phyloP scores from a whole-genome alignment of 441 rosid species.

The Gossypium trilobum region DNA sequence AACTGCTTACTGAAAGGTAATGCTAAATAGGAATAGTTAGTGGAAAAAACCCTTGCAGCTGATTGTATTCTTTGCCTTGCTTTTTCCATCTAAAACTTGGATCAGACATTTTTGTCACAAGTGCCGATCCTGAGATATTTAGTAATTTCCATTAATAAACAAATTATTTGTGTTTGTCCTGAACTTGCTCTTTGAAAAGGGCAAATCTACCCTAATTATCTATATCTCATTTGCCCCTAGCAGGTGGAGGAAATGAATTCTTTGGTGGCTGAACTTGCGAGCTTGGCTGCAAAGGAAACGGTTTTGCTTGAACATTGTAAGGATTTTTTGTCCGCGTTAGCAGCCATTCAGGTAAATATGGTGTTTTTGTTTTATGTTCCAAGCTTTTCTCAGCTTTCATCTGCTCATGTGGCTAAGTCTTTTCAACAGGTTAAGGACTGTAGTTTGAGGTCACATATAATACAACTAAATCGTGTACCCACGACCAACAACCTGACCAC shows the following conservation, averaged over 20 bases:
- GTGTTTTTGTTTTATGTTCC: background rate
- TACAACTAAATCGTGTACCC: conserved; percentile 39
- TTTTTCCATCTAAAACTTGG: background rate
- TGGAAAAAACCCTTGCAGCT: background rate
- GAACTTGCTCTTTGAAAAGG: background rate
- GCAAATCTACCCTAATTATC: background rate
- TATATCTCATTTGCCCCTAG: background rate
- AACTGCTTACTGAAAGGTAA: background rate
- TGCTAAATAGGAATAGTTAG: background rate
- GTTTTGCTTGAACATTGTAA: conserved; percentile 39
- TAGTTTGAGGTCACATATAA: conserved; percentile 61
- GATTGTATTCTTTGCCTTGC: background rate
- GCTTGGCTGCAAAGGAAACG: conserved; percentile 37
- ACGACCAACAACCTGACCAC: conserved; percentile 58
- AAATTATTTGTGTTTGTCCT: conserved; percentile 2
- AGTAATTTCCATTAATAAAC: background rate
- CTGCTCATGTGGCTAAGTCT: background rate
- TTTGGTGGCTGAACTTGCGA: conserved; percentile 38
- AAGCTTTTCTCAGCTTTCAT: conserved; percentile 3
- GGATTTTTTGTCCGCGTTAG: conserved; percentile 37
- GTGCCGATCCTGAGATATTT: background rate
- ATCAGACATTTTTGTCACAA: background rate
- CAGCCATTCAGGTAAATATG: conserved; percentile 47
- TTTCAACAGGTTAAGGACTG: conserved; percentile 46
- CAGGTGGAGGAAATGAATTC: conserved; percentile 52